Evolutionary conservation across 208 protist species (phyloP), one percentile per base, ranked within the genome.

Genomic region (Trypanosoma avium): DNA sequence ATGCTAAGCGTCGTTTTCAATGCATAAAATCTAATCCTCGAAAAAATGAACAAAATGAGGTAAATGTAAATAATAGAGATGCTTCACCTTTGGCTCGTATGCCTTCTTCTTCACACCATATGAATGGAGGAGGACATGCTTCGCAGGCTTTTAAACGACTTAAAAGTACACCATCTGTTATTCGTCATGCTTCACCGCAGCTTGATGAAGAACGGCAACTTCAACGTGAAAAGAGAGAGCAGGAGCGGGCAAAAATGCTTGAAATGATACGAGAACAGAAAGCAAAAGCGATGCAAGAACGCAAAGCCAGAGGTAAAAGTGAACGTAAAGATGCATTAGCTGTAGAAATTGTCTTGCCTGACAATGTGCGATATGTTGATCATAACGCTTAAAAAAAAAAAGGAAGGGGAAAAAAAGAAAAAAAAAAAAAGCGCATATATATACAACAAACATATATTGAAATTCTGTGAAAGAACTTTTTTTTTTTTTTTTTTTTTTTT

Each of bases 231-330:
- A 82, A 82, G 58, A 74, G 86, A 6, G 82, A 93, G 50, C 69
- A 64, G 50, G 81, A 93, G 45, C 82, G 86, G 4, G 69, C 71
- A 49, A 75, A 75, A n/a, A 87, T 92, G 82, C 78, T 83, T 71
- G 76, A 82, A 61, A 80, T 86, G 43, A 93, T 93, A 49, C 78
- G 66, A 6, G 73, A 82, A 30, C 80, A 77, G 63, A 84, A 85
- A 56, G 71, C 72, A 10, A 75, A 82, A n/a, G 75, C 72, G 12
- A 75, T 75, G 49, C 52, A 55, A 43, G 61, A 73, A 46, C 49
- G 61, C 66, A 75, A 77, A 70, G 47, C 70, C 52, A 38, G 73
- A 67, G 64, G 59, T 49, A 66, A 82, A 75, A 57, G 72, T 62
- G 57, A 69, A 40, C 48, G 22, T 17, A 45, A 63, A 13, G 57